Conservation (phyloP, 768 basidiomycete species). For the Mycena floridula region DNA sequence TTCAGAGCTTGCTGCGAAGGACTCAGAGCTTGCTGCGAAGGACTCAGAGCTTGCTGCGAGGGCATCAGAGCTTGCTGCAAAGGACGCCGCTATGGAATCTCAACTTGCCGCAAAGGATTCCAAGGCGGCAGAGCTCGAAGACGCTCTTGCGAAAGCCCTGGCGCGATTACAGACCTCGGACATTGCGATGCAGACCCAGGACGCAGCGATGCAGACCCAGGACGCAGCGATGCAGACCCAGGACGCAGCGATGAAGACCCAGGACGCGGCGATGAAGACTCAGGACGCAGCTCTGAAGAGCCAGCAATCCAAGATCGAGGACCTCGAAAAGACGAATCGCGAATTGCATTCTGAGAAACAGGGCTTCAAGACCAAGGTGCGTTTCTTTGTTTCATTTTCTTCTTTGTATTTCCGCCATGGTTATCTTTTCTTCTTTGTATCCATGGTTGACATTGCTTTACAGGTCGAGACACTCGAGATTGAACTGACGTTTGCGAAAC, state of each 20-base stretch:
- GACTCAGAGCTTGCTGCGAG: slow-evolving; percentile 44
- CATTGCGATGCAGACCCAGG: slow-evolving; percentile 54
- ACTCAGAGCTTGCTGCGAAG: slow-evolving; percentile 40
- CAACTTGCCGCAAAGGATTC: slow-evolving; percentile 43
- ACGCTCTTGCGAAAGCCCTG: slow-evolving; percentile 67
- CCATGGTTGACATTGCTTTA: slow-evolving; percentile 8
- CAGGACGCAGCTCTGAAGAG: too few relatives aligned
- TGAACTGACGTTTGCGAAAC: slow-evolving; percentile 46
- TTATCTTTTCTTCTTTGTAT: slow-evolving; percentile 2
- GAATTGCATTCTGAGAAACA: slow-evolving; percentile 54
- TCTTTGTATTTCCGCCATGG: slow-evolving; percentile 2
- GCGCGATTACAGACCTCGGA: slow-evolving; percentile 70
- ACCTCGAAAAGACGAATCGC: slow-evolving; percentile 56
- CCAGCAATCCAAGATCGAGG: slow-evolving; percentile 54
- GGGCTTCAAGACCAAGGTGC: slow-evolving; percentile 52
- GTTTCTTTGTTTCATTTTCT: slow-evolving; percentile 12
- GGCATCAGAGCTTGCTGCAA: slow-evolving; percentile 38
- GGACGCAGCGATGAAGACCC: slow-evolving; percentile 57
- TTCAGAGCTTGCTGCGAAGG: slow-evolving; percentile 39
- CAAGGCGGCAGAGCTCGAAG: slow-evolving; percentile 58
- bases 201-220: slow-evolving; percentile 54
- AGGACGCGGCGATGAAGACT: too few relatives aligned
- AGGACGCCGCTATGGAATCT: slow-evolving; percentile 36
- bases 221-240: slow-evolving; percentile 59
- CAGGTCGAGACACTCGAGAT: slow-evolving; percentile 61